Percentiles rank a stretch among this genome's conserved stretches.
phyloP scores from a whole-genome alignment of 148 eudicot species.

The Bassia scoparia region DNA sequence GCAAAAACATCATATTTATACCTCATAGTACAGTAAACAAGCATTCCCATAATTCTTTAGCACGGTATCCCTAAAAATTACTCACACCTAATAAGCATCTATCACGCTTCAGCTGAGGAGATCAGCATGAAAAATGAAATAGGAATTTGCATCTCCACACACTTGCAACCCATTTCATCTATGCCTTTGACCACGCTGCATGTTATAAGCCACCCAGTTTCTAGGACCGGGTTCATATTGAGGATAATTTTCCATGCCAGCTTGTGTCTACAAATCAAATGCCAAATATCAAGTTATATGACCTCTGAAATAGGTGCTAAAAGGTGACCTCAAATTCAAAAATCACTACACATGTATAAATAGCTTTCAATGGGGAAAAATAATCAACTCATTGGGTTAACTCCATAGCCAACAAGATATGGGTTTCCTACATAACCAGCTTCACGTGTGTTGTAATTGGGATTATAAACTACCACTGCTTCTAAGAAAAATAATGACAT shows the following conservation, averaged over 20 bases:
- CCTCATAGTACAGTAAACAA: conserved; percentile 5
- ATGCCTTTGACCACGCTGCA: conserved; percentile 75
- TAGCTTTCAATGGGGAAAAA: not conserved
- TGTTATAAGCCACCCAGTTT: conserved; percentile 72
- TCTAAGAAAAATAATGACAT: conserved; percentile 3
- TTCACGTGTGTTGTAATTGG: conserved; percentile 61
- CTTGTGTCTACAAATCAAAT: conserved; percentile 39
- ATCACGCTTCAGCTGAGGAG: conserved; percentile 28
- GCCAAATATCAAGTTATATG: not conserved
- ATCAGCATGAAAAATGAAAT: conserved; percentile 31
- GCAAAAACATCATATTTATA: not conserved
- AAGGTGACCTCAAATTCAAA: not conserved
- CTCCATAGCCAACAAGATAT: conserved; percentile 63
- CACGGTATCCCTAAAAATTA: conserved; percentile 21
- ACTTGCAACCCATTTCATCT: conserved; percentile 43
- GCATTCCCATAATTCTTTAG: conserved; percentile 23
- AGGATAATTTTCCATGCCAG: conserved; percentile 69
- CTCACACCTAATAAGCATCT: conserved; percentile 35
- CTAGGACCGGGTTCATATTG: conserved; percentile 78
- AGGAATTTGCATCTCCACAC: conserved; percentile 27
- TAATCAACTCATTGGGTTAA: conserved; percentile 39
- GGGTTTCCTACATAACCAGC: conserved; percentile 66
- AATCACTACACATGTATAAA: not conserved
- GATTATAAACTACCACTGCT: conserved; percentile 53
- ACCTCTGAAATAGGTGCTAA: not conserved